Percentiles rank a stretch among this genome's conserved stretches.
These are phyloP conservation scores for Populus euphratica DNA, from an alignment of 345 rosid genomes.

Conservation along the genomic window DNA sequence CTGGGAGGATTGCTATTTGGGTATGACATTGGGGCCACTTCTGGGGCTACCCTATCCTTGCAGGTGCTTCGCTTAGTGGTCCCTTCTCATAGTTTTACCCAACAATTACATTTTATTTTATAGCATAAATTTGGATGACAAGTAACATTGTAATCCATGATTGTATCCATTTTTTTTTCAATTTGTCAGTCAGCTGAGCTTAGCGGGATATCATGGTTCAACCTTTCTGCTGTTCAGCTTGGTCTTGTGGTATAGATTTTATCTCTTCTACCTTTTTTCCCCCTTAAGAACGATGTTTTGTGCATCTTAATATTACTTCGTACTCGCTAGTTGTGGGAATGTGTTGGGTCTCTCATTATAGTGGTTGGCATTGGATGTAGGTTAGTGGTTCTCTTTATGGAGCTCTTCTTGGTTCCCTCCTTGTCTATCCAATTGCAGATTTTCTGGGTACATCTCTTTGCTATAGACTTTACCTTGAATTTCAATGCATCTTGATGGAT, in stretches of 20 bases:
- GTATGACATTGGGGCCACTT: conserved; percentile 96
- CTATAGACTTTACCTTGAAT: background rate
- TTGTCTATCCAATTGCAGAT: conserved; percentile 82
- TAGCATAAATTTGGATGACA: background rate
- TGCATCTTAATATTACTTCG: conserved; percentile 1
- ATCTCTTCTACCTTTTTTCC: too few relatives aligned
- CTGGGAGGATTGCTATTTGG: conserved; percentile 88
- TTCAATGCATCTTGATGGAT: conserved; percentile 3
- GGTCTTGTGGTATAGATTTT: conserved; percentile 73
- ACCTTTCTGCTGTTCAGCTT: conserved; percentile 77
- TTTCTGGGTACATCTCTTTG: conserved; percentile 61
- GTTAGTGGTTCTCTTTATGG: conserved; percentile 98
- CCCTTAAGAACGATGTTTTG: conserved; percentile 4
- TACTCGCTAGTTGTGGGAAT: conserved; percentile 6
- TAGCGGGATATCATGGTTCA: conserved; percentile 88
- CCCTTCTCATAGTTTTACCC: background rate
- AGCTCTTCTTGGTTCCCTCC: conserved; percentile 84
- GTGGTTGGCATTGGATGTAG: conserved; percentile 37
- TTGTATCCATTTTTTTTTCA: conserved; percentile 18
- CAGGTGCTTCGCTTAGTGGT: conserved; percentile 46
- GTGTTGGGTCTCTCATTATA: background rate
- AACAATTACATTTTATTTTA: background rate
- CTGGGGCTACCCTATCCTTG: conserved; percentile 82
- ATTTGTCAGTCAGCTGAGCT: conserved; percentile 64
- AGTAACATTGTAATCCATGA: background rate